These are phyloP conservation scores for Excoecaria cochinchinensis DNA, from an alignment of 345 rosid genomes.

Conservation along the genomic window DNA sequence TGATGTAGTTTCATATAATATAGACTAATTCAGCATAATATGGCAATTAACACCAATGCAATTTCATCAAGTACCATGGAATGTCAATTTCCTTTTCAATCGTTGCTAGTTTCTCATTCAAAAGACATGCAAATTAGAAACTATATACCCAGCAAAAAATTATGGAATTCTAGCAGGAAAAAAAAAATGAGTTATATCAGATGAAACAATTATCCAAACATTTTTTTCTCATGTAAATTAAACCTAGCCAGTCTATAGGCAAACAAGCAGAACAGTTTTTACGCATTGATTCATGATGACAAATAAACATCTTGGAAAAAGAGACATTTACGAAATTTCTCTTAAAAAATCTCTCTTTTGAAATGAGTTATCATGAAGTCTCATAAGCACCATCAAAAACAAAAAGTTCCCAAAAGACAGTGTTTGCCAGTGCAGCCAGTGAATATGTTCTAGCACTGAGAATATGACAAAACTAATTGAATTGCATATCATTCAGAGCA, in stretches of 20 bases:
- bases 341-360: not conserved
- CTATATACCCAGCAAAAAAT: not conserved
- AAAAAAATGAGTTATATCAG: not conserved
- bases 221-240: not conserved
- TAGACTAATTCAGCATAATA: no score
- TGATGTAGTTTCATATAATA: no score
- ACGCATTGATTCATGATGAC: not conserved
- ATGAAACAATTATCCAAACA: not conserved
- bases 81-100: not conserved
- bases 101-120: not conserved
- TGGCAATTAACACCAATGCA: no score
- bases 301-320: not conserved
- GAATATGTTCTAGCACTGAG: not conserved
- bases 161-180: not conserved
- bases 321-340: not conserved
- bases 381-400: not conserved
- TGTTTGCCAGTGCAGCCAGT: not conserved
- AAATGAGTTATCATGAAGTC: not conserved
- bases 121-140: not conserved
- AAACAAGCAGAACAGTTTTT: not conserved
- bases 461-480: not conserved
- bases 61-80: no score
- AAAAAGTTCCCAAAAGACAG: not conserved
- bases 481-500: not conserved
- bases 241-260: not conserved